A percentile compares a stretch with the other conserved stretches of the same genome.
phyloP scores from a whole-genome alignment of 148 eudicot species.

The Rhododendron simsii region DNA sequence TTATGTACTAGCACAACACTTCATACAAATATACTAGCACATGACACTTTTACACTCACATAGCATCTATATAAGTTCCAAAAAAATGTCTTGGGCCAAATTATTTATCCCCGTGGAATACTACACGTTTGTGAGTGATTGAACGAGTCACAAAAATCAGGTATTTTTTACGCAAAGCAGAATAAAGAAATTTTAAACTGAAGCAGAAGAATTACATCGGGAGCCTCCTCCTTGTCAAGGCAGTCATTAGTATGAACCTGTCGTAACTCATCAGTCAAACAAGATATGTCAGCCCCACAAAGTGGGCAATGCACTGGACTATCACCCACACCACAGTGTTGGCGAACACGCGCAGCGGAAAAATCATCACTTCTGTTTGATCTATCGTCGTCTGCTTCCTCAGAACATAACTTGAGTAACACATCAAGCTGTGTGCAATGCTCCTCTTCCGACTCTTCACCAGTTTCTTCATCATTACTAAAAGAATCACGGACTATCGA shows the following conservation, averaged over 20 bases:
- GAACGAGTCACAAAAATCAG: neutral
- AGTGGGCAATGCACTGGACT: slow-evolving; percentile 57
- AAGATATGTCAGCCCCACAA: slow-evolving; percentile 67
- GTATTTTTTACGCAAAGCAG: neutral
- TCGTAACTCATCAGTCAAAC: slow-evolving; percentile 40
- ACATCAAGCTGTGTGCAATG: slow-evolving; percentile 48
- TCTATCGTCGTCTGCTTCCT: slow-evolving; percentile 16
- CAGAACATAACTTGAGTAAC: slow-evolving; percentile 56
- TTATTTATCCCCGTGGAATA: neutral
- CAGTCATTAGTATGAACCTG: slow-evolving; percentile 74
- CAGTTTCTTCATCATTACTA: slow-evolving; percentile 8
- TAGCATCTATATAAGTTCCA: neutral
- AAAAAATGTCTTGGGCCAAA: neutral
- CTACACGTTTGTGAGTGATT: neutral
- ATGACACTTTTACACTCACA: neutral
- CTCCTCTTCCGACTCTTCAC: slow-evolving; percentile 26
- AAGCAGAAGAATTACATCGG: slow-evolving; percentile 25
- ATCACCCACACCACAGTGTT: neutral
- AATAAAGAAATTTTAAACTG: neutral
- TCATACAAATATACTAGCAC: neutral
- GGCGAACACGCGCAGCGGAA: neutral
- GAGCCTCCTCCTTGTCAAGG: slow-evolving; percentile 52
- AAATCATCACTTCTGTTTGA: neutral
- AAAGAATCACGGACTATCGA: slow-evolving; percentile 14
- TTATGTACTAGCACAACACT: neutral